These are phyloP conservation scores for Achlya hypogyna DNA, from an alignment of 352 stramenopile genomes.

Conservation along the genomic window DNA sequence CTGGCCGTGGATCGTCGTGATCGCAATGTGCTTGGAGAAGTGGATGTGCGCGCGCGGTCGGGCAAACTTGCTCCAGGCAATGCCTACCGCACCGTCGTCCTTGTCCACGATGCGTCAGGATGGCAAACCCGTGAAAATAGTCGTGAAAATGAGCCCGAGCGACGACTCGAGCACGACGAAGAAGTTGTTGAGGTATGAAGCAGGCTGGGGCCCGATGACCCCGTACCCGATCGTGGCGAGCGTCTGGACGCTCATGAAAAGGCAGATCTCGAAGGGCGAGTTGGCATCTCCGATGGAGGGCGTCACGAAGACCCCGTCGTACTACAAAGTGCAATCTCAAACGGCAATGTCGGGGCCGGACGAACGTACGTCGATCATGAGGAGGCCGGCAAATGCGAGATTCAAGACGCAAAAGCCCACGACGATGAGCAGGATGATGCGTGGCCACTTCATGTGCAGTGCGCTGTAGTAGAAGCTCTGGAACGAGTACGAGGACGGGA, in stretches of 20 bases:
- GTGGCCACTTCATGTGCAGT: slow-evolving; percentile 57
- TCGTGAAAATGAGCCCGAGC: slow-evolving; percentile 64
- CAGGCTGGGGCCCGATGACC: slow-evolving; percentile 42
- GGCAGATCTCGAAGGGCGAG: slow-evolving; percentile 49
- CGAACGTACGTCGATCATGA: slow-evolving; percentile 25
- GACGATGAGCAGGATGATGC: slow-evolving; percentile 65
- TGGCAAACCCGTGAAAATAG: slow-evolving; percentile 55
- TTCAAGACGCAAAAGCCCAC: slow-evolving; percentile 61
- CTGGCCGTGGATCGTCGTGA: slow-evolving; percentile 67
- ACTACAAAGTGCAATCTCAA: slow-evolving; percentile 31
- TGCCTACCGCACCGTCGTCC: slow-evolving; percentile 22
- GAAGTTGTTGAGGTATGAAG: slow-evolving; percentile 59
- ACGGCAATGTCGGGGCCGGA: background rate
- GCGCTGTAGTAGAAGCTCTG: slow-evolving; percentile 72
- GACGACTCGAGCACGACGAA: slow-evolving; percentile 71
- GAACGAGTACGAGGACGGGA: slow-evolving; percentile 74
- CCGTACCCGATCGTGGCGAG: slow-evolving; percentile 77
- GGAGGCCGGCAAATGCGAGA: slow-evolving; percentile 46
- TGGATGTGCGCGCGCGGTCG: slow-evolving; percentile 72
- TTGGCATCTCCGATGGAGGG: background rate
- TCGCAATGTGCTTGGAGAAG: slow-evolving; percentile 61
- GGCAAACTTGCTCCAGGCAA: slow-evolving; percentile 80
- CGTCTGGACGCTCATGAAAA: slow-evolving; percentile 77
- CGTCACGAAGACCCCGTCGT: slow-evolving; percentile 35
- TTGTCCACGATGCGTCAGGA: background rate